Percentiles rank a stretch among this genome's conserved stretches.
These are phyloP conservation scores for Glebionis coronaria DNA, from an alignment of 129 eudicot species.

Conservation along the genomic window DNA sequence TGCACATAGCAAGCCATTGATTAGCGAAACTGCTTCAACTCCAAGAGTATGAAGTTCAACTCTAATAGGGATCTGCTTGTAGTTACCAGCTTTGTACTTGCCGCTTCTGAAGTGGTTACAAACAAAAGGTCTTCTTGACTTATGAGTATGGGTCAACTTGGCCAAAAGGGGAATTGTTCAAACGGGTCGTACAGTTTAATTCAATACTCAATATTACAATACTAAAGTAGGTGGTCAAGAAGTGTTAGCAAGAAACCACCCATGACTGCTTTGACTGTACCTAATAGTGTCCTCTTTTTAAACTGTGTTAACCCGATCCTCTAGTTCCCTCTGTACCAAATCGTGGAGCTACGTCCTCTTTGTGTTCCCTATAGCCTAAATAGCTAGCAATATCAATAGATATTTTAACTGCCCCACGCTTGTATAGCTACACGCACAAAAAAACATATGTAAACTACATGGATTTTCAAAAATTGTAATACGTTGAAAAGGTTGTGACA, in stretches of 20 bases:
- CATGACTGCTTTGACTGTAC: no score
- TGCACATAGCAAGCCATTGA: no score
- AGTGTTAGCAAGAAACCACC: no score
- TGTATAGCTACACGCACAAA: constrained; percentile 55
- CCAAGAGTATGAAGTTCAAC: no score
- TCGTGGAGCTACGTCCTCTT: constrained; percentile 81
- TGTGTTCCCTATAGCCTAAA: constrained; percentile 80
- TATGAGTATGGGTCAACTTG: no score
- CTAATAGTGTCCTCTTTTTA: no score
- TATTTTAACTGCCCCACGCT: constrained; percentile 94
- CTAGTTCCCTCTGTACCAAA: constrained; percentile 91
- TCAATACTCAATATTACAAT: no score
- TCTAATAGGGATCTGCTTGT: constrained; percentile 87
- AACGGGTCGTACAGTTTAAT: no score
- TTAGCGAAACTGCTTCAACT: no score
- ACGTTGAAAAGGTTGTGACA: constrained; percentile 66
- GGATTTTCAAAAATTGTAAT: constrained; percentile 29
- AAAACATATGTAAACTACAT: not conserved
- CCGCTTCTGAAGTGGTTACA: constrained; percentile 90
- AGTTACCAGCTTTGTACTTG: constrained; percentile 79
- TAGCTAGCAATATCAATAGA: constrained; percentile 78
- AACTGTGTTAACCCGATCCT: no score
- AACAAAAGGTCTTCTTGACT: constrained; percentile 79
- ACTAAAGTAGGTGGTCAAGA: no score
- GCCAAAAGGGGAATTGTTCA: no score